Percentiles rank a stretch among this genome's conserved stretches.
These are phyloP conservation scores for Scheffersomyces spartinae DNA, from an alignment of 805 yeast species.

Conservation along the genomic window DNA sequence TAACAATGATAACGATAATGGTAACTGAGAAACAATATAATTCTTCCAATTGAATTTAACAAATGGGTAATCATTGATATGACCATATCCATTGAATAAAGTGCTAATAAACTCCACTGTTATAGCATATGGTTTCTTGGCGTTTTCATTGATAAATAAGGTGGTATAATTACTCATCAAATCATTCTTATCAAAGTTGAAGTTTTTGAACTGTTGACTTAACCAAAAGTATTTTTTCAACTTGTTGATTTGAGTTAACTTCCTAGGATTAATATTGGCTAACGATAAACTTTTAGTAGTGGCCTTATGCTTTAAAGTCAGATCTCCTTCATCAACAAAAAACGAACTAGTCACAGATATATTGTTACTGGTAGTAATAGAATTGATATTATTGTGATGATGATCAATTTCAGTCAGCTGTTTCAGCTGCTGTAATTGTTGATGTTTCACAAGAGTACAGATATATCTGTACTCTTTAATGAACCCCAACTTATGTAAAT, in stretches of 20 bases:
- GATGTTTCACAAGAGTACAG: too few species aligned
- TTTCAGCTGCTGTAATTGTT: too few species aligned
- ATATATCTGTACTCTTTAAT: too few species aligned
- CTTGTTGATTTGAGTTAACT: constrained; percentile 2
- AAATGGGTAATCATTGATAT: constrained; percentile 11
- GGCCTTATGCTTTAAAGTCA: too few species aligned
- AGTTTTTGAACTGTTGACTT: constrained; percentile 10
- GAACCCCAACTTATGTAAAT: too few species aligned
- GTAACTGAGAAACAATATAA: constrained; percentile 19
- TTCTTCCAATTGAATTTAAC: constrained; percentile 23
- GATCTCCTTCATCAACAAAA: too few species aligned
- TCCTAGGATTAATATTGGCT: constrained; percentile 2
- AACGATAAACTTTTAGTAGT: constrained; percentile 2
- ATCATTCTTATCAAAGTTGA: constrained; percentile 9
- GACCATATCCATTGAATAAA: constrained; percentile 11
- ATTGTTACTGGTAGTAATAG: too few species aligned
- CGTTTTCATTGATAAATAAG: too few species aligned
- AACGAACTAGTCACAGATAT: too few species aligned
- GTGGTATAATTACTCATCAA: too few species aligned
- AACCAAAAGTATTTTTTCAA: constrained; percentile 20
- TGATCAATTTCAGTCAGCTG: too few species aligned
- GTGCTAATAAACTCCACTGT: constrained; percentile 10
- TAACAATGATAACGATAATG: constrained; percentile 11
- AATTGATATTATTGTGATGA: too few species aligned
- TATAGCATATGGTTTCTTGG: constrained; percentile 6